phyloP scores from a whole-genome alignment of 257 asterid genomes.

The Solanum pennellii region DNA sequence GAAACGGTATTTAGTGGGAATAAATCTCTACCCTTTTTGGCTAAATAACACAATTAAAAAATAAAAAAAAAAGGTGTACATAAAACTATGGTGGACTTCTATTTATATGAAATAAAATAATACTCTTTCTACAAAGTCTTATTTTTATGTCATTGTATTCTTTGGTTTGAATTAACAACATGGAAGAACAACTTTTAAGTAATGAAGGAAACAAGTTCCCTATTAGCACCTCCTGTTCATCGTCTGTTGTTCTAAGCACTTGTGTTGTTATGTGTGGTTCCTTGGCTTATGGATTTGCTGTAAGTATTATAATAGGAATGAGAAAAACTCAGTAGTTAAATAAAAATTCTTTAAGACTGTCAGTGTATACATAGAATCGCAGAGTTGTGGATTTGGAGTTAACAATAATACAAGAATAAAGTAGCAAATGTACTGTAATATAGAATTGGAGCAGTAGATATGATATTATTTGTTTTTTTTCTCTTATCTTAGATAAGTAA shows the following conservation, averaged over 20 bases:
- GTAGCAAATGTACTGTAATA: not conserved
- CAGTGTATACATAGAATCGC: not conserved
- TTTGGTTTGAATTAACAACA: not conserved
- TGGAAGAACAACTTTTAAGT: not conserved
- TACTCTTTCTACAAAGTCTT: not conserved
- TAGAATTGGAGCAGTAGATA: not conserved
- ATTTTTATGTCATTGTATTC: not conserved
- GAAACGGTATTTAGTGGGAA: not conserved
- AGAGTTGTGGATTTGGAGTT: not conserved
- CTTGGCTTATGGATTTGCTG: constrained; percentile 14
- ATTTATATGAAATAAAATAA: too few relatives aligned
- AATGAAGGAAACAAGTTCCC: not conserved
- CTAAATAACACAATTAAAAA: not conserved
- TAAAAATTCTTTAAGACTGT: not conserved
- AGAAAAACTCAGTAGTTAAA: not conserved
- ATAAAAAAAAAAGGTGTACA: not conserved
- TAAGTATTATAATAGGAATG: constrained; percentile 1
- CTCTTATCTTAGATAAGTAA: not conserved
- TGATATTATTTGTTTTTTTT: not conserved
- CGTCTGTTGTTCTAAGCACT: constrained; percentile 1
- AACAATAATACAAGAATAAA: not conserved
- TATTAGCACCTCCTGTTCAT: not conserved
- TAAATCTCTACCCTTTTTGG: not conserved
- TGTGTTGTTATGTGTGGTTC: constrained; percentile 5
- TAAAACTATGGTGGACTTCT: not conserved